phyloP scores from a whole-genome alignment of 371 early-diverging fungal genomes.

The Rhizopus stolonifer region DNA sequence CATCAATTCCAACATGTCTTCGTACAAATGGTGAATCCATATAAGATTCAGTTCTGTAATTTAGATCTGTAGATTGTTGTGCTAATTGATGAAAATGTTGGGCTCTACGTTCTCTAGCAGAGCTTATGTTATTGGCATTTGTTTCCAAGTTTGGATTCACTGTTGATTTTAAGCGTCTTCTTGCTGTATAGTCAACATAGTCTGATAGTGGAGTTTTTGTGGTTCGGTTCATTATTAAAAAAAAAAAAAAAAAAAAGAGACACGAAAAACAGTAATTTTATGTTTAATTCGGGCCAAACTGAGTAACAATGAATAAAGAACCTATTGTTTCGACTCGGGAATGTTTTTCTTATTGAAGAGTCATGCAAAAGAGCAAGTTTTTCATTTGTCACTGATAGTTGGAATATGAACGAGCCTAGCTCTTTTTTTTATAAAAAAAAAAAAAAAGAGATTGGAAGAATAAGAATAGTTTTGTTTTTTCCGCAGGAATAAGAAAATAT shows the following conservation, averaged over 20 bases:
- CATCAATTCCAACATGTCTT: slow-evolving; percentile 32
- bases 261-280: not conserved
- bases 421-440: no score
- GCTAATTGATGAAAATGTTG: slow-evolving; percentile 36
- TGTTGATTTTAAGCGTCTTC: slow-evolving; percentile 10
- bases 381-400: no score
- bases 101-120: slow-evolving; percentile 28
- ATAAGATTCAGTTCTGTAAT: slow-evolving; percentile 6
- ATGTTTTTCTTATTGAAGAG: no score
- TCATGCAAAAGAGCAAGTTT: no score
- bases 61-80: slow-evolving; percentile 3
- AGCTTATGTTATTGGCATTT: slow-evolving; percentile 6
- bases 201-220: slow-evolving; percentile 21
- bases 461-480: not conserved
- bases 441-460: not conserved
- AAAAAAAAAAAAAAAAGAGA: not conserved
- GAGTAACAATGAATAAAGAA: no score
- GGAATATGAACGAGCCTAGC: no score
- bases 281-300: not conserved
- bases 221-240: no score
- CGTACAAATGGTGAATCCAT: slow-evolving; percentile 49
- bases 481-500: not conserved
- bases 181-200: slow-evolving; percentile 48
- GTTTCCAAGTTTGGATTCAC: not conserved
- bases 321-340: no score